Evolutionary conservation across 2,329 filamentous ascomycete genomes (phyloP).

Genomic region (Lachnellula occidentalis): DNA sequence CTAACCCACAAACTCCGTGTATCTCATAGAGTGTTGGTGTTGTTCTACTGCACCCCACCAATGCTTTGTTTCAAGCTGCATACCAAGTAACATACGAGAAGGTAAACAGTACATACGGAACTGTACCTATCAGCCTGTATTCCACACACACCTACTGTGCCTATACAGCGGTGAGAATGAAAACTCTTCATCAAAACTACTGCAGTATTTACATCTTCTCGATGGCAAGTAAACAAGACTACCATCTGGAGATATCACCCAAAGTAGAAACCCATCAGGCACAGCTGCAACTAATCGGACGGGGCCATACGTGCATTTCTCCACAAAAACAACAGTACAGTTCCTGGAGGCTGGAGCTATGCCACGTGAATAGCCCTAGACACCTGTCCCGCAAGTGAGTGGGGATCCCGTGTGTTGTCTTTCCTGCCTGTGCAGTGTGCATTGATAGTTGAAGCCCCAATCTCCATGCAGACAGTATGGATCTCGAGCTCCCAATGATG

Average conservation of each 20-base stretch:
- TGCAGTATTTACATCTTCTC: not conserved
- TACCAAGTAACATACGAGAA: not conserved
- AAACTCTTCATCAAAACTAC: conserved; percentile 9
- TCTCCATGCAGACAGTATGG: not conserved
- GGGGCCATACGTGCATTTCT: conserved; percentile 5
- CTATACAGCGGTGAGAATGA: conserved; percentile 4
- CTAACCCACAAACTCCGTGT: no score
- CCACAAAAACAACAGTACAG: conserved; percentile 6
- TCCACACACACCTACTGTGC: not conserved
- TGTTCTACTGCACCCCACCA: no score
- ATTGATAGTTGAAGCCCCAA: no score
- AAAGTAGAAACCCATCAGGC: not conserved
- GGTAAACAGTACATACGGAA: not conserved
- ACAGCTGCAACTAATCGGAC: conserved; percentile 3
- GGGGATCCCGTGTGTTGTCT: not conserved
- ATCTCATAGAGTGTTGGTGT: no score
- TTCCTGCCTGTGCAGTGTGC: not conserved
- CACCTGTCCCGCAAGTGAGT: not conserved
- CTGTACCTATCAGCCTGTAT: not conserved
- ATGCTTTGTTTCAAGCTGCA: not conserved
- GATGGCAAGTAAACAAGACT: not conserved
- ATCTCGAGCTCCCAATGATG: no score
- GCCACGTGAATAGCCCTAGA: conserved; percentile 1
- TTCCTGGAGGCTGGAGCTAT: conserved; percentile 15
- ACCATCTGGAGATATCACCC: not conserved